Evolutionary conservation across 306 rosid species (phyloP).

Genomic region (Myrica gale): DNA sequence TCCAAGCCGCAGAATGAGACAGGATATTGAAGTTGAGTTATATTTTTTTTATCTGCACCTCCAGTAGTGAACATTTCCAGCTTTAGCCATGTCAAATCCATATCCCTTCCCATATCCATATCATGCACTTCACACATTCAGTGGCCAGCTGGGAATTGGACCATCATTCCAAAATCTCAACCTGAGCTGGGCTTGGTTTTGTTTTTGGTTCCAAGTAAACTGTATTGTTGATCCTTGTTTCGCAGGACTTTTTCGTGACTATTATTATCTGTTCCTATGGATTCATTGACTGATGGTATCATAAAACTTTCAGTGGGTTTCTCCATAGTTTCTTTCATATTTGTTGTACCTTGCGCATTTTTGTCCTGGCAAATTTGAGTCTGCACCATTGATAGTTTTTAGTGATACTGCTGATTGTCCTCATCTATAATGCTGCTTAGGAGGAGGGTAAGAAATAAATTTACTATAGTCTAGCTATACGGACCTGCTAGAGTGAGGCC

Average conservation of each 20-base stretch:
- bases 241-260: not conserved
- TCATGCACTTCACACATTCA: not conserved
- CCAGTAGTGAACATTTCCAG: not conserved
- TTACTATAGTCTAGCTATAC: not conserved
- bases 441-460: not conserved
- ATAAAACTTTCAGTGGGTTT: not conserved
- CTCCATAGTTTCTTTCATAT: not conserved
- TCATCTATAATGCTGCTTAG: not conserved
- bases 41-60: not conserved
- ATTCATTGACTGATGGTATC: not conserved
- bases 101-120: not conserved
- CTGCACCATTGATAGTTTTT: not conserved
- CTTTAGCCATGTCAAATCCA: not conserved
- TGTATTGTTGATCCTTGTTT: not conserved
- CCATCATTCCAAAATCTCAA: not conserved
- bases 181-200: not conserved
- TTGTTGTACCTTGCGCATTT: not conserved
- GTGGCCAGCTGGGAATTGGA: not conserved
- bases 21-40: not conserved
- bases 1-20: not conserved
- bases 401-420: not conserved
- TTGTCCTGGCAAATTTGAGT: not conserved
- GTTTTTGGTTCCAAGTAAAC: not conserved
- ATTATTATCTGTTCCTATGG: not conserved
- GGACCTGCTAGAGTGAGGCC: not conserved